These are phyloP conservation scores for Penicillium sclerotiorum DNA, from an alignment of 2,329 filamentous ascomycete genomes.

Conservation along the genomic window DNA sequence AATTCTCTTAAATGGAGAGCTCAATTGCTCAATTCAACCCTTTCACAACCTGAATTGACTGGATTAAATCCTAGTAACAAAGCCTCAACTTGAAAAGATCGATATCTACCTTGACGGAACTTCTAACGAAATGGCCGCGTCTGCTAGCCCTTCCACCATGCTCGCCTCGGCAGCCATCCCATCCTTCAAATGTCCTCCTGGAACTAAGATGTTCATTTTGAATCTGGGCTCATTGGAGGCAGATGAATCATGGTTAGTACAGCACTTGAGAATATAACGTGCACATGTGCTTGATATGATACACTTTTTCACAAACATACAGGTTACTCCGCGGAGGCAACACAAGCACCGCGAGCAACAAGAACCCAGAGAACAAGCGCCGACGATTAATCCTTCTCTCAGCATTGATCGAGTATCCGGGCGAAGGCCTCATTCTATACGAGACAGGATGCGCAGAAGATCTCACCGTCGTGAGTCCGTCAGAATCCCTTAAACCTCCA, in stretches of 20 bases:
- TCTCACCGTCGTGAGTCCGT: slow-evolving; percentile 36
- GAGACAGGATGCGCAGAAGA: slow-evolving; percentile 52
- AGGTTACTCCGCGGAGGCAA: slow-evolving; percentile 46
- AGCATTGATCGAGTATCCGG: slow-evolving; percentile 49
- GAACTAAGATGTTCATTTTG: slow-evolving; percentile 53
- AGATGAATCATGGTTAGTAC: slow-evolving; percentile 49
- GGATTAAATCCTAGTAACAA: too few species aligned
- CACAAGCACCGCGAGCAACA: slow-evolving; percentile 38
- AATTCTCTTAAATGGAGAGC: too few species aligned
- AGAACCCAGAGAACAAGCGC: slow-evolving; percentile 45
- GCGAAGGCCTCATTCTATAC: slow-evolving; percentile 49
- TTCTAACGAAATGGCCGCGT: neutral
- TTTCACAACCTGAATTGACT: neutral
- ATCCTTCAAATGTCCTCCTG: slow-evolving; percentile 25
- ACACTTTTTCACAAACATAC: slow-evolving; percentile 1
- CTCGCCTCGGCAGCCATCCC: slow-evolving; percentile 15
- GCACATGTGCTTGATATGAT: too few species aligned
- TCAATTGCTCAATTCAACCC: neutral
- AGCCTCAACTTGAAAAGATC: too few species aligned
- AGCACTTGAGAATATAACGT: neutral
- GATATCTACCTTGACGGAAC: too few species aligned
- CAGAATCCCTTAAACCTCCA: neutral
- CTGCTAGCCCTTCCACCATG: neutral
- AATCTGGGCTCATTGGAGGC: slow-evolving; percentile 49
- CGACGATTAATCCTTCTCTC: slow-evolving; percentile 46